Percentiles rank a stretch among this genome's conserved stretches.
These are phyloP conservation scores for Hypomyces perniciosus DNA, from an alignment of 2,329 filamentous ascomycete species.

Conservation along the genomic window DNA sequence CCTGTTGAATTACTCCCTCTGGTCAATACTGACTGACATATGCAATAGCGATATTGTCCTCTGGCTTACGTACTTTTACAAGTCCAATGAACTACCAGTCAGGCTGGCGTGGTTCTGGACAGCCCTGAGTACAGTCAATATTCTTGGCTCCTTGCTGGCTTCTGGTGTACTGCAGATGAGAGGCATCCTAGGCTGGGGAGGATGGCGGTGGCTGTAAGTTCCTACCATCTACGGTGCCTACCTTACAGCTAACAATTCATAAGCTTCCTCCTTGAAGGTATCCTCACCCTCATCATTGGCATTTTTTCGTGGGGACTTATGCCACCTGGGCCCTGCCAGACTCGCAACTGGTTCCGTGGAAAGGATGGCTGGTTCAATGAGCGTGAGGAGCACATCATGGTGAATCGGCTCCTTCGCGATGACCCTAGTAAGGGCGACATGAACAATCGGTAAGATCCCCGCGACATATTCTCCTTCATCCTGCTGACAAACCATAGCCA, in stretches of 20 bases:
- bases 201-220: conserved; percentile 25
- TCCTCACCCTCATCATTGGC: conserved; percentile 36
- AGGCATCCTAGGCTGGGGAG: conserved; percentile 26
- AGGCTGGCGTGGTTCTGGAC: conserved; percentile 28
- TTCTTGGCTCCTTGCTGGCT: conserved; percentile 23
- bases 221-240: conserved; percentile 25
- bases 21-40: not conserved
- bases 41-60: conserved; percentile 24
- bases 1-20: not conserved
- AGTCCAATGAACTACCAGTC: conserved; percentile 24
- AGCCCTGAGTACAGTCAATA: conserved; percentile 20
- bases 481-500: conserved; percentile 21
- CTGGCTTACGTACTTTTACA: conserved; percentile 29
- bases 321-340: conserved; percentile 43
- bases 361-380: conserved; percentile 51
- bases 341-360: conserved; percentile 50
- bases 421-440: conserved; percentile 48
- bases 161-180: conserved; percentile 24
- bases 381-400: conserved; percentile 48
- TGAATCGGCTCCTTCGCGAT: conserved; percentile 51
- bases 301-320: conserved; percentile 40
- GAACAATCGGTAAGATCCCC: conserved; percentile 41
- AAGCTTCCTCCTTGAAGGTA: conserved; percentile 34
- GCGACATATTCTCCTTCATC: rapidly evolving
- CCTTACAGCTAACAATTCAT: conserved; percentile 32